Base-by-base conservation (phyloP, 129 eudicot species). In the Centaurea solstitialis region DNA sequence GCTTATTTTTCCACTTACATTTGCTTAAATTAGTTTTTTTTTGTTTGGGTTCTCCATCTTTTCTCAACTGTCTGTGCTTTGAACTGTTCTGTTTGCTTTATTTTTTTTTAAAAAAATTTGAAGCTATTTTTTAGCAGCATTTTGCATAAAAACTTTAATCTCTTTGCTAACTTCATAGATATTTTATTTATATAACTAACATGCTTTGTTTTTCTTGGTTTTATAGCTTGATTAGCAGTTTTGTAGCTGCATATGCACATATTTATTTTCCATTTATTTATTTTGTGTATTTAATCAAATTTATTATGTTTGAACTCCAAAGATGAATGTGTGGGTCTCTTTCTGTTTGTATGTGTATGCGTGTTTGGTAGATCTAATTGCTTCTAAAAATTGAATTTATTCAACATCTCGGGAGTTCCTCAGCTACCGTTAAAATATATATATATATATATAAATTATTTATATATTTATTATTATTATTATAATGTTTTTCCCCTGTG, bases 391-490 rank as follows among this genome's bases (percentile, higher is more conserved):
- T 76, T 71, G 66, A 75, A 75, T 76, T 76, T 76, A 70, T 76
- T 82, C 10, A 73, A 77, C 74, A 76, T 82, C 22, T 21, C 45
- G 74, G 68, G 78, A 77, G 82, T 79, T 41, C 64, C 82, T 70
- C 81, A 62, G 72, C 86, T 76, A 71, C 79, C 68, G 18, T 61
- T 57, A 38, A 21, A 70, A 20, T 13, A 26, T 26, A 26, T 26
- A 0, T 41, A 40, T 70, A 11, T 61, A 20, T 13, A 26, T 26
- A 26, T 26, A 0, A 28, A 40, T 70, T 6, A 40, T 26, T 26
- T 26, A 57, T 57, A n/a, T n/a, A n/a, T 5, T 57, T 53, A 53
- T 20, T n/a, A n/a, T 76, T 10, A 53, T 17, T 77, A 37, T 50
- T 68, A 12, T 75, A 68, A 9, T 23, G 22, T 13, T 53, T 33